Evolutionary conservation across 805 yeast species (phyloP).

Genomic region (Suhomyces tanzawaensis): DNA sequence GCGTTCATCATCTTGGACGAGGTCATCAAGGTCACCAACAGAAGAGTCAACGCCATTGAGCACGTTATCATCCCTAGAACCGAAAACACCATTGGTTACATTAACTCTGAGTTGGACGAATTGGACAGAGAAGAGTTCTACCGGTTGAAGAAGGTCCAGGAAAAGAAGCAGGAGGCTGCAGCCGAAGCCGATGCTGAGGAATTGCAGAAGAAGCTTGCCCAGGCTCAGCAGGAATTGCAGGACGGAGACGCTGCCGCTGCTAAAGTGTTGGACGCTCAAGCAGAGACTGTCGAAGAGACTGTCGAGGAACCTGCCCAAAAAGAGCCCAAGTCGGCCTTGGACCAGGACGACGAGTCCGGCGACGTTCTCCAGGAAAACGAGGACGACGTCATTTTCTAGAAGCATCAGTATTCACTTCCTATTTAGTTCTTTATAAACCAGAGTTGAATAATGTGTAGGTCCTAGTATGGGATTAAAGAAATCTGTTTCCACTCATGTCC

Average conservation of each 20-base stretch:
- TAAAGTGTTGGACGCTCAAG: conserved; percentile 13
- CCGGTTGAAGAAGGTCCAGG: conserved; percentile 93
- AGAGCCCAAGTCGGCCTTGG: conserved; percentile 18
- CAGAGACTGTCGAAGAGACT: conserved; percentile 9
- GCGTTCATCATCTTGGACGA: conserved; percentile 96
- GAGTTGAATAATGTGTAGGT: too few relatives aligned
- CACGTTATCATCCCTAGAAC: conserved; percentile 98
- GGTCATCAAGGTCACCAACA: conserved; percentile 94
- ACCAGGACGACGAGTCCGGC: conserved; percentile 20
- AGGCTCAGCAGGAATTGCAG: conserved; percentile 13
- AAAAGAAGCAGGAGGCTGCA: conserved; percentile 80
- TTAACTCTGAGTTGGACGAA: conserved; percentile 95
- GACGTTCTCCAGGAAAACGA: conserved; percentile 41
- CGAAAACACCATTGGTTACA: conserved; percentile 87
- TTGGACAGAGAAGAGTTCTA: conserved; percentile 97
- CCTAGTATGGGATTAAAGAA: too few relatives aligned
- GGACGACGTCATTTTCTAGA: conserved; percentile 44
- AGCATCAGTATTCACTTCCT: conserved; percentile 1
- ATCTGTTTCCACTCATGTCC: too few relatives aligned
- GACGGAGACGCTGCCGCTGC: conserved; percentile 17
- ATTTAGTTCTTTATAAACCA: neutral
- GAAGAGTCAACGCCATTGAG: conserved; percentile 98
- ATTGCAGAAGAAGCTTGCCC: conserved; percentile 19
- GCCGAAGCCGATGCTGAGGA: conserved; percentile 63
- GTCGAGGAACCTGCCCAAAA: conserved; percentile 9